Percentiles rank a stretch among this genome's conserved stretches.
These are phyloP conservation scores for Ilyonectria mors-panacis DNA, from an alignment of 2,329 filamentous ascomycete species.

Conservation along the genomic window DNA sequence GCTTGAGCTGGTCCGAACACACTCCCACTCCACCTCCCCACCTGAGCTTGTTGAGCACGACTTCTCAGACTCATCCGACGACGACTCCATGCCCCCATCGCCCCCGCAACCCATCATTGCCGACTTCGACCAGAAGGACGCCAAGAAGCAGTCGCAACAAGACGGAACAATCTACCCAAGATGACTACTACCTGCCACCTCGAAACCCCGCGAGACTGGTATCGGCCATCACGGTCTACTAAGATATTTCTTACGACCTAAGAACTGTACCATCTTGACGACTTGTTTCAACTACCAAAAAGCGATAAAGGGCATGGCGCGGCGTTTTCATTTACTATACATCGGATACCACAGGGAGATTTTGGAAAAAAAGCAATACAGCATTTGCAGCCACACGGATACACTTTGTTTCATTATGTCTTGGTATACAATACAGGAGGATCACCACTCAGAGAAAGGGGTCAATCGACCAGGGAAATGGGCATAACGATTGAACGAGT, in stretches of 20 bases:
- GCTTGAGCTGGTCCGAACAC: constrained; percentile 77
- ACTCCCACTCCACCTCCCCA: constrained; percentile 75
- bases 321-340: constrained; percentile 46
- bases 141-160: constrained; percentile 58
- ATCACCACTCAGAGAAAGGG: constrained; percentile 43
- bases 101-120: constrained; percentile 71
- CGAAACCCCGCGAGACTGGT: constrained; percentile 67
- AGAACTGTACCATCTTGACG: constrained; percentile 42
- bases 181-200: constrained; percentile 68
- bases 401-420: constrained; percentile 40
- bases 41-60: constrained; percentile 80
- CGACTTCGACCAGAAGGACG: constrained; percentile 72
- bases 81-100: constrained; percentile 84
- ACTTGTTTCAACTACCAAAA: constrained; percentile 43
- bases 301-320: constrained; percentile 50
- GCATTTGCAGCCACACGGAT: constrained; percentile 36
- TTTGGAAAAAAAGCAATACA: constrained; percentile 38
- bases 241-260: constrained; percentile 37
- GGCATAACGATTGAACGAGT: constrained; percentile 35
- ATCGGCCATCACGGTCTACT: constrained; percentile 72
- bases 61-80: constrained; percentile 78
- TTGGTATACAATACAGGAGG: constrained; percentile 24
- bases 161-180: constrained; percentile 64
- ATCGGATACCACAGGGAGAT: constrained; percentile 50
- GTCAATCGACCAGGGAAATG: constrained; percentile 34